A percentile compares a stretch with the other conserved stretches of the same genome.
phyloP scores from a whole-genome alignment of 1,284 basidiomycete genomes.

The Cystobasidium slooffiae region DNA sequence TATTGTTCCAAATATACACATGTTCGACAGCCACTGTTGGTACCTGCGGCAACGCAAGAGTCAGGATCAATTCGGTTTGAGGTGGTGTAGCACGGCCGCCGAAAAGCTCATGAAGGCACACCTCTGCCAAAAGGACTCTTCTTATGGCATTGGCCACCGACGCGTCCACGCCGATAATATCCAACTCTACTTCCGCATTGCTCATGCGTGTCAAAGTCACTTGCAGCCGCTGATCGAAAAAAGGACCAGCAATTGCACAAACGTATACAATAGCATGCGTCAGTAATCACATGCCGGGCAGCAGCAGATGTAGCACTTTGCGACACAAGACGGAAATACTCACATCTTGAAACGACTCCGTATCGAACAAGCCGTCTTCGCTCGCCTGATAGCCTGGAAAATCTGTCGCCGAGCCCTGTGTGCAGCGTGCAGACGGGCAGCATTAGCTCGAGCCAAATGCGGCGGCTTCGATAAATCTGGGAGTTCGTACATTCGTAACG shows the following conservation, averaged over 20 bases:
- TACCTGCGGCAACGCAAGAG: conserved; percentile 63
- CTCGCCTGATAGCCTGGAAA: conserved; percentile 83
- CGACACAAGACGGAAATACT: conserved; percentile 50
- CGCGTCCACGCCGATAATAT: conserved; percentile 93
- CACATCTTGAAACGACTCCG: conserved; percentile 75
- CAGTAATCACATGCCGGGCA: too few relatives aligned
- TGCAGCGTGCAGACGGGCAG: not conserved
- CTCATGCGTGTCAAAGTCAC: conserved; percentile 78
- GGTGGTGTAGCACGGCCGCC: conserved; percentile 3
- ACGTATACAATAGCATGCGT: too few relatives aligned
- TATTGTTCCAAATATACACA: conserved; percentile 95
- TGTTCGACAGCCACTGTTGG: conserved; percentile 91
- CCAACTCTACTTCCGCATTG: conserved; percentile 84
- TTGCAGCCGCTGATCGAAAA: conserved; percentile 66
- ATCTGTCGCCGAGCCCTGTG: conserved; percentile 80
- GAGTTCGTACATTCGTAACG: conserved; percentile 22
- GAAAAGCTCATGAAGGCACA: conserved; percentile 56
- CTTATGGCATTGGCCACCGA: conserved; percentile 94
- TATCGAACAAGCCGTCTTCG: conserved; percentile 82
- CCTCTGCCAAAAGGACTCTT: conserved; percentile 91
- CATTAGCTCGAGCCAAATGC: too few relatives aligned
- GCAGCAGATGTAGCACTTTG: not conserved
- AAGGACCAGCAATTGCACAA: not conserved
- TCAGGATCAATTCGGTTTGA: not conserved
- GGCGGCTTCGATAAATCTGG: not conserved